Percentiles rank a stretch among this genome's conserved stretches.
Conservation (phyloP, 1,139 yeast species). For the Taphrina populina region DNA sequence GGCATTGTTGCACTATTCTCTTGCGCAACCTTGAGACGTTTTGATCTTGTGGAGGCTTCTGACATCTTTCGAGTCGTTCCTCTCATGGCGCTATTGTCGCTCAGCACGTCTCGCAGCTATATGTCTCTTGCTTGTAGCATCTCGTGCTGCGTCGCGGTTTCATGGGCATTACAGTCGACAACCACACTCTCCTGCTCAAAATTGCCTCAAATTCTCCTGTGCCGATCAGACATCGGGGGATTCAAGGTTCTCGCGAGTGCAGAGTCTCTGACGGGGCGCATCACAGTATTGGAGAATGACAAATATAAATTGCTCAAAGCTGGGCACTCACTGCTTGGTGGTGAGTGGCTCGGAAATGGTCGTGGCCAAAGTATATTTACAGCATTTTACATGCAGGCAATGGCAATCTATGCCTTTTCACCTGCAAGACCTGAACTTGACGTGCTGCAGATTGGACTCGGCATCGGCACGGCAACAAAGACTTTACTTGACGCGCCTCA, state of each 20-base stretch:
- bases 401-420: conserved; percentile 13
- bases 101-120: conserved; percentile 1
- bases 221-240: conserved; percentile 2
- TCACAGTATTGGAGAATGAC: conserved; percentile 15
- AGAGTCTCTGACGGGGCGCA: conserved; percentile 21
- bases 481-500: conserved; percentile 5
- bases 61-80: conserved; percentile 6
- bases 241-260: conserved; percentile 7
- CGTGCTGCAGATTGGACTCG: conserved; percentile 26
- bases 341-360: conserved; percentile 16
- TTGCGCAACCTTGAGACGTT: background rate
- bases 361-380: conserved; percentile 23
- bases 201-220: conserved; percentile 6
- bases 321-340: conserved; percentile 28
- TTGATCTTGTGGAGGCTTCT: background rate
- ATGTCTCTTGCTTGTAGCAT: background rate
- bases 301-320: conserved; percentile 24
- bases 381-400: conserved; percentile 27
- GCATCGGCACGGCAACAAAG: conserved; percentile 25
- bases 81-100: background rate
- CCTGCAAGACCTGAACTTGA: conserved; percentile 1
- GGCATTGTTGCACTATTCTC: background rate
- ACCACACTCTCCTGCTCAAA: background rate
- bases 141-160: background rate
- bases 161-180: background rate